Evolutionary conservation across 2,329 filamentous ascomycete species (phyloP).

Genomic region (Trematosphaeria pertusa): DNA sequence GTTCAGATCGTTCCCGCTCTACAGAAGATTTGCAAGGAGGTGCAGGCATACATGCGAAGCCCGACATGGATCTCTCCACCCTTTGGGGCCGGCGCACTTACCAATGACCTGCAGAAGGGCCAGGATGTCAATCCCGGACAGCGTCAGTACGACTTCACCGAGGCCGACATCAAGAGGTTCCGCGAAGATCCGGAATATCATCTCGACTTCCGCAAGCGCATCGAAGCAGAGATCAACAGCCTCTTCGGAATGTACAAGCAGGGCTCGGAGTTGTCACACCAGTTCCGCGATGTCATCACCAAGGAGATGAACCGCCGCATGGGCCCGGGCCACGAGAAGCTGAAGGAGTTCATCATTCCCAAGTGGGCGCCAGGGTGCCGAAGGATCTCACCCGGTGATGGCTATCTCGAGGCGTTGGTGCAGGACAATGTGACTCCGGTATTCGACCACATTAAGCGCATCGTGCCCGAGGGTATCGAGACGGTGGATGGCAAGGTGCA

Average conservation of each 20-base stretch:
- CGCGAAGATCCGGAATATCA: conserved; percentile 62
- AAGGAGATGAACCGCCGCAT: conserved; percentile 52
- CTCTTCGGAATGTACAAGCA: conserved; percentile 62
- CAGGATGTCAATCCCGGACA: conserved; percentile 50
- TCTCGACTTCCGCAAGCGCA: conserved; percentile 58
- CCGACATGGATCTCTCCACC: conserved; percentile 51
- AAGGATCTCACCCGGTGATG: conserved; percentile 41
- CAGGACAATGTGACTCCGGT: conserved; percentile 38
- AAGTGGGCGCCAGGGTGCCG: conserved; percentile 55
- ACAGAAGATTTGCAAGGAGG: conserved; percentile 45
- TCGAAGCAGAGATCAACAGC: conserved; percentile 59
- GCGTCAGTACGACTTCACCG: conserved; percentile 53
- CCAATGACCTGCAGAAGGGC: conserved; percentile 40
- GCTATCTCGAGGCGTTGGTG: conserved; percentile 41
- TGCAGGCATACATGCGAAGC: conserved; percentile 47
- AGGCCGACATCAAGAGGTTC: conserved; percentile 66
- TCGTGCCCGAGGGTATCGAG: conserved; percentile 47
- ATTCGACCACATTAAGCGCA: conserved; percentile 33
- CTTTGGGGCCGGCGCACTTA: conserved; percentile 45
- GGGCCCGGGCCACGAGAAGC: conserved; percentile 48
- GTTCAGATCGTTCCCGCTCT: conserved; percentile 48
- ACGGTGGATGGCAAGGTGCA: conserved; percentile 37
- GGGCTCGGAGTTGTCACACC: conserved; percentile 52
- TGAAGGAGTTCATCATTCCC: conserved; percentile 56
- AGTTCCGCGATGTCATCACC: conserved; percentile 50